phyloP scores from a whole-genome alignment of 2,329 filamentous ascomycete species.

The Monilinia fructigena region DNA sequence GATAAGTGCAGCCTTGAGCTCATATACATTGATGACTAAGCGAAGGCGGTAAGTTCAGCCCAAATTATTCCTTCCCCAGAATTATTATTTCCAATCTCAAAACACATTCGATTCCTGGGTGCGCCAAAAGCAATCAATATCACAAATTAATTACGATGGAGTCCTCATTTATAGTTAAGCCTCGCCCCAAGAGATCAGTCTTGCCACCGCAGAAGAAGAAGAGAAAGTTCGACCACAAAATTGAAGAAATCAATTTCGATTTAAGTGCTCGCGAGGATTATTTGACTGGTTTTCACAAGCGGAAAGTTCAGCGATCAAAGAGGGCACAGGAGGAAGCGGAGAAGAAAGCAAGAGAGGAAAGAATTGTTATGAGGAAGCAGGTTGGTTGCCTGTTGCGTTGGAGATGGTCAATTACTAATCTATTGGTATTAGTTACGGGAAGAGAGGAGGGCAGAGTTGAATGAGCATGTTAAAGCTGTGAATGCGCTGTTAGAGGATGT shows the following conservation, averaged over 20 bases:
- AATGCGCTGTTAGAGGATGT: constrained; percentile 50
- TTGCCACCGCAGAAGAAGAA: constrained; percentile 64
- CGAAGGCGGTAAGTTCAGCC: constrained; percentile 10
- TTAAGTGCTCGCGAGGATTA: constrained; percentile 76
- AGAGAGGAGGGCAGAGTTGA: constrained; percentile 75
- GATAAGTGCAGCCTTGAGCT: constrained; percentile 17
- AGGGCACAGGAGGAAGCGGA: constrained; percentile 78
- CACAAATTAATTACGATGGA: constrained; percentile 27
- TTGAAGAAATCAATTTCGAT: constrained; percentile 88
- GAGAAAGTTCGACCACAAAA: constrained; percentile 54
- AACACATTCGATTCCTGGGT: constrained; percentile 1
- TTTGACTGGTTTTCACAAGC: constrained; percentile 94
- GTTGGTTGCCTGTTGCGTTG: constrained; percentile 47
- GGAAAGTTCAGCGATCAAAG: constrained; percentile 82
- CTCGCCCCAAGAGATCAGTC: constrained; percentile 56
- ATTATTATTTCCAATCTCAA: constrained; percentile 11
- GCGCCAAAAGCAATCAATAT: constrained; percentile 6
- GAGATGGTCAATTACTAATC: constrained; percentile 23
- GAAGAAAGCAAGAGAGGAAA: constrained; percentile 75
- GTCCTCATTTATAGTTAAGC: constrained; percentile 53
- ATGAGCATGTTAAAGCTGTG: constrained; percentile 77
- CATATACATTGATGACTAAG: constrained; percentile 1
- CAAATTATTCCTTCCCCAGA: constrained; percentile 24
- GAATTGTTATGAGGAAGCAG: constrained; percentile 69
- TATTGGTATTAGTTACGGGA: constrained; percentile 67